Evolutionary conservation across 2,329 filamentous ascomycete species (phyloP), one percentile per base, ranked within the genome.

Genomic region (Trichophyton benhamiae): DNA sequence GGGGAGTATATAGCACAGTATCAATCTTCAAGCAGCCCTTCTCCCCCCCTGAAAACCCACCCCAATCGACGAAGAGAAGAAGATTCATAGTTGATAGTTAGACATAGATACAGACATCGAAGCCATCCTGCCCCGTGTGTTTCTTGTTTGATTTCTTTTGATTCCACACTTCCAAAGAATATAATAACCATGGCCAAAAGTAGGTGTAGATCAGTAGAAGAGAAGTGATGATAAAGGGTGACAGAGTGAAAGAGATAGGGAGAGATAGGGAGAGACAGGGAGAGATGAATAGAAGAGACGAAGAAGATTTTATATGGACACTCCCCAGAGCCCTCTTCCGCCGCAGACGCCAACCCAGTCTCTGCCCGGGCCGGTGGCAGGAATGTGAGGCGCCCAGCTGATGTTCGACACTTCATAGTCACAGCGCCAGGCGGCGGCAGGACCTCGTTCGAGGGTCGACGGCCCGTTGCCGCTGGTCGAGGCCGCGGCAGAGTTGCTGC

Each of bases 351-450:
- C 76, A 38, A 78, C 67, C 74, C 74, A 76, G 64, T 76, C 73
- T 11, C 72, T 71, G 9, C 71, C 67, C 5, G 69, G 64, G 57
- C 62, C 65, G 46, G 70, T 74, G 36, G 73, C 70, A n/a, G 72
- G 71, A 6, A 70, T 71, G 52, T 73, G 71, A 11, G 76, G 76
- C 7, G 76, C 77, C 76, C 76, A 78, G 63, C 75, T 78, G 60
- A 78, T 70, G 65, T 78, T 78, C 25, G 75, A 75, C 4, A 78
- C 71, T 67, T 78, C 76, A 63, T 75, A 78, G 52, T 76, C 75
- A 63, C 74, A 78, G 60, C 77, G 71, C 76, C 76, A 78, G 22
- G 72, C 73, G 5, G 75, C 76, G 1, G 74, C 73, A 3, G 76
- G 76, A 1, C 76, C 76, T 17, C 76, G 73, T 62, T 78, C 76